phyloP scores from a whole-genome alignment of 108 stramenopile species.

The Skeletonema costatum region DNA sequence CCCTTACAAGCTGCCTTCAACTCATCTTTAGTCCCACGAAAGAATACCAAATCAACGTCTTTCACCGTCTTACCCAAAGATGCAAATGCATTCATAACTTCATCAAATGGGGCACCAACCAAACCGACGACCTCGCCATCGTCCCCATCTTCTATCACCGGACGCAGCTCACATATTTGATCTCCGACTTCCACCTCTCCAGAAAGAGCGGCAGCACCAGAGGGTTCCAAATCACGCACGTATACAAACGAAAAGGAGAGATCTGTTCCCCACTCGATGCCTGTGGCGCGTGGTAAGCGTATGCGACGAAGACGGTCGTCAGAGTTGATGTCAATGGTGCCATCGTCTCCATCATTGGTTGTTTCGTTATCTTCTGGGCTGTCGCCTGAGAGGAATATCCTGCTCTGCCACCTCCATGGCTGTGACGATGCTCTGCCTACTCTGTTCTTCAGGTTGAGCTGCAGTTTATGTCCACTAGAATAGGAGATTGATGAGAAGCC shows the following conservation, averaged over 20 bases:
- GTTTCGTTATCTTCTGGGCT: neutral
- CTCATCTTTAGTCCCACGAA: slow-evolving; percentile 88
- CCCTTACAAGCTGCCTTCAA: slow-evolving; percentile 68
- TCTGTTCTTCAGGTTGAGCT: neutral
- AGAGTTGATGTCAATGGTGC: slow-evolving; percentile 55
- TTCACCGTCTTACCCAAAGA: slow-evolving; percentile 56
- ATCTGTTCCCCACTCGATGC: slow-evolving; percentile 95
- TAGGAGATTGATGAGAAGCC: neutral
- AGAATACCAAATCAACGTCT: slow-evolving; percentile 88
- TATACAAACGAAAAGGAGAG: slow-evolving; percentile 93
- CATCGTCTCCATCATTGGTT: neutral
- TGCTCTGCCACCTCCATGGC: neutral
- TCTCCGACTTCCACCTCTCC: slow-evolving; percentile 72
- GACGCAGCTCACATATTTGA: slow-evolving; percentile 83
- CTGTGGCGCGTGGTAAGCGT: slow-evolving; percentile 77
- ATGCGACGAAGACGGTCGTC: slow-evolving; percentile 77
- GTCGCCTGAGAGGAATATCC: neutral
- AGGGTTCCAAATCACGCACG: slow-evolving; percentile 83
- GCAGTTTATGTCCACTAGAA: neutral
- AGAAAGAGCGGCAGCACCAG: slow-evolving; percentile 71
- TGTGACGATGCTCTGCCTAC: neutral
- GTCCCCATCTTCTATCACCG: slow-evolving; percentile 34
- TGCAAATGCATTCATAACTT: slow-evolving; percentile 87
- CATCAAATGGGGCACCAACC: slow-evolving; percentile 84
- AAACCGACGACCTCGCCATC: slow-evolving; percentile 50